Evolutionary conservation across 2,329 filamentous ascomycete species (phyloP), one percentile per base, ranked within the genome.

Genomic region (Pseudocercospora crystallina): DNA sequence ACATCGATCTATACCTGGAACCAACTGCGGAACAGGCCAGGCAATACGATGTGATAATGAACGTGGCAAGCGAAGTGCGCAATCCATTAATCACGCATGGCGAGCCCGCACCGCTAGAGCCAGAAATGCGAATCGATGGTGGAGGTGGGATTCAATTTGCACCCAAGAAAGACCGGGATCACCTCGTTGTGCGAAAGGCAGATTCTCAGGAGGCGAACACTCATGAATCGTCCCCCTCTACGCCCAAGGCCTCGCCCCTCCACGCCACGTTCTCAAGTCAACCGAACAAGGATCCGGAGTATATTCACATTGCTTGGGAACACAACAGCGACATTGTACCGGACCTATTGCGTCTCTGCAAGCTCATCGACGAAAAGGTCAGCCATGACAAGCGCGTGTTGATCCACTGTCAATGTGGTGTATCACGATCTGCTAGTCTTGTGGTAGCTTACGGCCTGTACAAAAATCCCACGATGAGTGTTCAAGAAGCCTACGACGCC

Each of bases 371-470:
- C 56, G 80, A 83, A 34, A 80, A 84, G 53, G 85, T 86, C 0
- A 82, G 80, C 58, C 79, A 86, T 56, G 85, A 86, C 40, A 92
- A 92, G 72, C 86, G 83, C 60, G 85, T 95, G 11, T 77, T 95
- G 26, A 78, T 95, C 9, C 89, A 95, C 66, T 95, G 89, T 65
- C 89, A 94, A 64, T 90, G 91, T 67, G 89, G 89, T 62, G 89
- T 90, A 8, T 92, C 88, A 64, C 83, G 89, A 57, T 94, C 89
- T 8, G 89, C 89, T 31, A 92, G 87, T 71, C 73, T 95, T 56
- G 90, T 95, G 53, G 91, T 95, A 43, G 89, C 89, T 14, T 95
- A 92, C 57, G 89, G 88, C 37, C 73, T 95, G 51, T 94, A 88
- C 69, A 86, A 86, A 65, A 87, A 89, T 53, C 87, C 88, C 1